Evolutionary conservation across 192 early-diverging fungal genomes (phyloP), one percentile per base, ranked within the genome.

Genomic region (Geosiphon pyriformis): DNA sequence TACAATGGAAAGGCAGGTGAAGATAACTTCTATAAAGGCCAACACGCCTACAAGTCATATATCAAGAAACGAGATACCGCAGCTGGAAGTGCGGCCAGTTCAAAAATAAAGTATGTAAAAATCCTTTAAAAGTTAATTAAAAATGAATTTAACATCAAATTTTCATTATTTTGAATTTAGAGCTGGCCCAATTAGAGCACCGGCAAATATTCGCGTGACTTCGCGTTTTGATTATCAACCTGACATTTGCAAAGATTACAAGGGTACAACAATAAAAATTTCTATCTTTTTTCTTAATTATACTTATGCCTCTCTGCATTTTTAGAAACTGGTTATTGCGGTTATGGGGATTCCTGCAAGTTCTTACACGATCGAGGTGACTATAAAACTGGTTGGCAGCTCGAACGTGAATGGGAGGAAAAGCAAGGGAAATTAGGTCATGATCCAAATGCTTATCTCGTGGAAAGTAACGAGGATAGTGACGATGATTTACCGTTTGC

Each of bases 161-260:
- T n/a, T n/a, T 42, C 27, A 15, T 26, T 26, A 37, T 20, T 22
- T 42, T 42, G 23, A 29, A 12, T 61, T 37, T 29, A 85, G 86
- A 50, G 84, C 89, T 7, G 92, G 92, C 18, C 92, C 92, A 6
- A 82, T 90, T 48, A 57, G 79, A 46, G 90, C 83, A 0, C 78
- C 84, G 8, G 75, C 85, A 11, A 87, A 92, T 68, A 83, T 94
- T 29, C 84, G 92, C 61, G 87, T 94, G 3, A 87, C 88, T 23
- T 81, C 81, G 49, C 83, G 91, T 30, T 92, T 99, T 67, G 97
- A 99, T 77, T 99, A 98, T 74, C 93, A 96, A 74, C 94, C 94
- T 25, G 94, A 94, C 66, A 84, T 99, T 27, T 99, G 97, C 82
- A 99, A 99, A 76, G 97, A 99, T 80, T 99, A 98, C 80, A 97